phyloP scores from a whole-genome alignment of 2,329 filamentous ascomycete genomes.

The Fusarium hainanense region DNA sequence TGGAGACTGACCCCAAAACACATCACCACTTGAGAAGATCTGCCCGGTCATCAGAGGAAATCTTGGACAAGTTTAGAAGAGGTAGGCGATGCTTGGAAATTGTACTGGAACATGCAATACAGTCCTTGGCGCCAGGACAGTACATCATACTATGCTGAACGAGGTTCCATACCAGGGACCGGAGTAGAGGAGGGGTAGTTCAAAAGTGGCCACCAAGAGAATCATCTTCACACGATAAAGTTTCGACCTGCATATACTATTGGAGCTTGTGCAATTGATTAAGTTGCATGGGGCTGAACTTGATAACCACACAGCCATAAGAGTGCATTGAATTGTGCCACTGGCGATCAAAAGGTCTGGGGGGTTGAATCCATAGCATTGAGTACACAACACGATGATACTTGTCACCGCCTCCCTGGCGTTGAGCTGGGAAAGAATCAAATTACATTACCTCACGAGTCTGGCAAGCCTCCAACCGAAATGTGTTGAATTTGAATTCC shows the following conservation, averaged over 20 bases:
- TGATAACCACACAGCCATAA: background rate
- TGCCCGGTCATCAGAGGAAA: background rate
- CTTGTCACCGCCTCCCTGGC: background rate
- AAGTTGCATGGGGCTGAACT: background rate
- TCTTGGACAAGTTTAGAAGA: background rate
- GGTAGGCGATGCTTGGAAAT: background rate
- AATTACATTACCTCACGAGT: constrained; percentile 19
- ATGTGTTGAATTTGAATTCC: constrained; percentile 28
- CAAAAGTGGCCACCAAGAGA: constrained; percentile 2
- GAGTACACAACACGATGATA: background rate
- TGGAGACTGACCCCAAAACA: background rate
- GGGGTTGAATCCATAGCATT: background rate
- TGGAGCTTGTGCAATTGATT: background rate
- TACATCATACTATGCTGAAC: background rate
- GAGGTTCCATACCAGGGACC: background rate
- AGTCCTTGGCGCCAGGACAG: constrained; percentile 9
- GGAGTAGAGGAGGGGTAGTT: constrained; percentile 6
- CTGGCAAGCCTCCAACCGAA: constrained; percentile 27
- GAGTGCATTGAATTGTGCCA: background rate
- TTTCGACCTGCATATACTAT: background rate
- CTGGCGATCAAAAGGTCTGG: background rate
- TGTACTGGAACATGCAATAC: constrained; percentile 11
- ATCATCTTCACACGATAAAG: background rate
- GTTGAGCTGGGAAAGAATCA: background rate
- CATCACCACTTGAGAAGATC: background rate